phyloP scores from a whole-genome alignment of 257 asterid genomes.

The Fraxinus cuspidata region DNA sequence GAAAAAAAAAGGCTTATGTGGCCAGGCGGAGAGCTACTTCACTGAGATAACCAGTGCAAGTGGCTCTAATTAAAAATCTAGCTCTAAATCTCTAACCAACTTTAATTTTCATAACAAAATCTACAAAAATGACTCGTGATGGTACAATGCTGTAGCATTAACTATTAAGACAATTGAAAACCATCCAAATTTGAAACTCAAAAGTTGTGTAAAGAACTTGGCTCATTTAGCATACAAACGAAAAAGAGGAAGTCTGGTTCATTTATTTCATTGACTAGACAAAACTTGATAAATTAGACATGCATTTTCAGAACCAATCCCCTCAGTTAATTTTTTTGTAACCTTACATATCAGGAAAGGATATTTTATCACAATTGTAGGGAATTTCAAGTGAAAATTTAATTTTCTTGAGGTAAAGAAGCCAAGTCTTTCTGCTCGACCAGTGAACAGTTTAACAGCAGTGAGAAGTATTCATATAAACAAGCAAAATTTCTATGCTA shows the following conservation, averaged over 20 bases:
- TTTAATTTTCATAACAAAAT: neutral
- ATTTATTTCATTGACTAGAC: neutral
- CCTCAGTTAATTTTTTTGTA: neutral
- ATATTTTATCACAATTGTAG: neutral
- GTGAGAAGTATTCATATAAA: neutral
- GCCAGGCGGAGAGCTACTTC: neutral
- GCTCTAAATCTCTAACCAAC: neutral
- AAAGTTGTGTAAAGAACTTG: neutral
- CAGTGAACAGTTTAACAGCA: neutral
- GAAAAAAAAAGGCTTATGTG: no score
- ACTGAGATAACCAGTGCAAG: constrained; percentile 4
- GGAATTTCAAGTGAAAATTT: neutral
- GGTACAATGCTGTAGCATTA: neutral
- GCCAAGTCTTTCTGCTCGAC: neutral
- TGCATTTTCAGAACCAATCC: neutral
- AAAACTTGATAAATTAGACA: neutral
- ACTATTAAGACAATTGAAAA: neutral
- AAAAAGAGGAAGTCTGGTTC: neutral
- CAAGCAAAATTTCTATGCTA: neutral
- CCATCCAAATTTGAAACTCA: neutral
- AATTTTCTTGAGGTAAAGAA: neutral
- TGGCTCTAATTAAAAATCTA: neutral
- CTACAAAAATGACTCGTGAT: neutral
- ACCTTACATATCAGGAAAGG: neutral
- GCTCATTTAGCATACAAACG: neutral